Base-by-base conservation (phyloP, 768 basidiomycete genomes). In the Trametes villosa region DNA sequence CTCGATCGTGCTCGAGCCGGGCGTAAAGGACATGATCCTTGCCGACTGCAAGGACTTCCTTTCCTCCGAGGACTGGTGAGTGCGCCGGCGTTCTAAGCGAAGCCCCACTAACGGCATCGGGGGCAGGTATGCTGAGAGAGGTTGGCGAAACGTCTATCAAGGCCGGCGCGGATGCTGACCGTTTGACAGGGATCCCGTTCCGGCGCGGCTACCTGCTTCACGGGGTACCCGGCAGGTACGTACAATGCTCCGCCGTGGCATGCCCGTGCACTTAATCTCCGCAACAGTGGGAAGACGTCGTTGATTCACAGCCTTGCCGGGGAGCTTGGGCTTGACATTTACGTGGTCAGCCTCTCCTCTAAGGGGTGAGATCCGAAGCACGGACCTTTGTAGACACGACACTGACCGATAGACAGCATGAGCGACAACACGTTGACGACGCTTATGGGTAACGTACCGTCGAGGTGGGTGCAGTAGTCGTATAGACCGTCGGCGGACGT, bases 1-100 rank as follows among this genome's bases (percentile, higher is more conserved):
- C 68, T 94, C 92, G n/a, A 94, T 95, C 62, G 92, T 94, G 15
- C 81, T 94, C 12, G 91, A 94, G 67, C 91, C 92, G 4, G 91
- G 90, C 42, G 91, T 94, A 9, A 93, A 93, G 69, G 93, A 94
- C 71, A 94, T 94, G 91, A 85, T 94, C 59, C 77, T 94, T 24
- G 84, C 87, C 11, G 92, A 95, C 73, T 93, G 92, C 79, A 91
- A 83, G 68, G 91, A 92, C 70, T 93, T 93, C 75, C 74, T 93
- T 68, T 80, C 81, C 50, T 92, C 92, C 18, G 92, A 94, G 68
- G 89, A 92, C 62, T 92, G 91, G 91, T 91, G 71, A 67, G 89
- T 80, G 59, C 60, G 24, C 51, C 62, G 64, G 47, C 55, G 34
- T 52, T 59, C 56, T 68, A 53, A 49, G 66, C 59, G 56, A 18